These are phyloP conservation scores for Camillea tinctor DNA, from an alignment of 2,329 filamentous ascomycete species.

Conservation along the genomic window DNA sequence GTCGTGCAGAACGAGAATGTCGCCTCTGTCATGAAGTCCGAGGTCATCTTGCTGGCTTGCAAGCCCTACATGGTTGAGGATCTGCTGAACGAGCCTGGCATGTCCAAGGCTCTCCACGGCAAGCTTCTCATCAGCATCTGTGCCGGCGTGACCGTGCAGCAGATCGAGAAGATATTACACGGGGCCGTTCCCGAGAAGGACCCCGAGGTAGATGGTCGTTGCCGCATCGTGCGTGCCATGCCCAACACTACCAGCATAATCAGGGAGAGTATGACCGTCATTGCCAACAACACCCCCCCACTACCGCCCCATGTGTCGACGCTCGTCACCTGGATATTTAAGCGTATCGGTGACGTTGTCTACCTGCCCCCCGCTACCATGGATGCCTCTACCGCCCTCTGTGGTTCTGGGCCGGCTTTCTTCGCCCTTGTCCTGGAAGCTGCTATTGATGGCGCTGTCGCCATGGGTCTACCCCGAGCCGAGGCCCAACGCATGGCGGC, in stretches of 20 bases:
- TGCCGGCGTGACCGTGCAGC: slow-evolving; percentile 69
- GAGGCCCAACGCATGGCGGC: slow-evolving; percentile 77
- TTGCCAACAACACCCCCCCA: slow-evolving; percentile 61
- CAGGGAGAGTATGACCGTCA: slow-evolving; percentile 78
- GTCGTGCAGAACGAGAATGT: slow-evolving; percentile 73
- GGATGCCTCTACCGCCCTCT: slow-evolving; percentile 72
- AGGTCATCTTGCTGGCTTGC: slow-evolving; percentile 76
- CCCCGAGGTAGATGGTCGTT: slow-evolving; percentile 47
- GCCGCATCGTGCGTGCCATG: slow-evolving; percentile 74
- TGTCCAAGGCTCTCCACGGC: slow-evolving; percentile 69
- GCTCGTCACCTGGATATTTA: slow-evolving; percentile 76
- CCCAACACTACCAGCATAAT: slow-evolving; percentile 81
- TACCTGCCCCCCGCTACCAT: slow-evolving; percentile 65
- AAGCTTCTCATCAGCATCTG: slow-evolving; percentile 82
- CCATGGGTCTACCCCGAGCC: slow-evolving; percentile 71
- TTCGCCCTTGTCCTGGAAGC: slow-evolving; percentile 74
- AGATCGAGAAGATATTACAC: slow-evolving; percentile 66
- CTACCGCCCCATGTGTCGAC: slow-evolving; percentile 51
- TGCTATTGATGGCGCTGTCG: slow-evolving; percentile 73
- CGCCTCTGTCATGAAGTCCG: slow-evolving; percentile 61
- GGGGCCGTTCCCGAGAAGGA: slow-evolving; percentile 48
- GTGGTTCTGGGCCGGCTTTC: slow-evolving; percentile 73
- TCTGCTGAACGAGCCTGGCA: slow-evolving; percentile 65
- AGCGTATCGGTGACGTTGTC: slow-evolving; percentile 68
- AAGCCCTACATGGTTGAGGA: slow-evolving; percentile 74